Base-by-base conservation (phyloP, 257 asterid species). In the Paraleonurus japonicus region DNA sequence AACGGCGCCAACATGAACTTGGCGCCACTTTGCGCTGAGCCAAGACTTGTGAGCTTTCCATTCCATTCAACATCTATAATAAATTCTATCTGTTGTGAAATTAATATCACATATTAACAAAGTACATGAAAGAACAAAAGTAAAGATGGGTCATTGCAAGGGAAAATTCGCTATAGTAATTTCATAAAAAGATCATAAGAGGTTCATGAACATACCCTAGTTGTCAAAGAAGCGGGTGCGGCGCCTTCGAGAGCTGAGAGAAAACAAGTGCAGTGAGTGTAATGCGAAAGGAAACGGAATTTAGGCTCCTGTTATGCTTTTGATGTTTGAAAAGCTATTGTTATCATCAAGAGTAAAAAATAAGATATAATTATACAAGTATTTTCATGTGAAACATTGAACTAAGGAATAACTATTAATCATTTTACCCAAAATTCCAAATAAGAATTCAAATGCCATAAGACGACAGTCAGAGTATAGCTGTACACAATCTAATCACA, bases 171-270 rank as follows among this genome's bases (percentile, higher is more conserved):
- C n/a, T 19, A 35, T 41, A 51, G 32, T 26, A 10, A 58, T 48
- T 58, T 27, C 39, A 37, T 13, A 41, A 57, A 22, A 16, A 60
- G 39, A 22, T 71, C 9, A 53, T 17, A 0, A 41, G 39, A 57
- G 32, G 30, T 16, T 23, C 19, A 41, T 12, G 60, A 45, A 65
- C 16, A 51, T 82, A 85, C 87, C 87, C 90, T 88, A 88, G 82
- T 60, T 81, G 80, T 85, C 93, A 54, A 82, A 76, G 86, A 90
- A 86, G 81, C 96, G 91, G 70, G 95, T 85, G 50, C 74, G 95
- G 15, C 90, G 90, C 59, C 96, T 85, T 64, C 82, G 83, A 53
- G 81, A 85, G 82, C 96, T 90, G 91, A 6, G 62, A 77, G 73
- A 73, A 76, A 76, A 59, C 45, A 72, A 57, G 55, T 43, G 57